Evolutionary conservation across 2,329 filamentous ascomycete species (phyloP).

Genomic region (Domatiomyces globalis): DNA sequence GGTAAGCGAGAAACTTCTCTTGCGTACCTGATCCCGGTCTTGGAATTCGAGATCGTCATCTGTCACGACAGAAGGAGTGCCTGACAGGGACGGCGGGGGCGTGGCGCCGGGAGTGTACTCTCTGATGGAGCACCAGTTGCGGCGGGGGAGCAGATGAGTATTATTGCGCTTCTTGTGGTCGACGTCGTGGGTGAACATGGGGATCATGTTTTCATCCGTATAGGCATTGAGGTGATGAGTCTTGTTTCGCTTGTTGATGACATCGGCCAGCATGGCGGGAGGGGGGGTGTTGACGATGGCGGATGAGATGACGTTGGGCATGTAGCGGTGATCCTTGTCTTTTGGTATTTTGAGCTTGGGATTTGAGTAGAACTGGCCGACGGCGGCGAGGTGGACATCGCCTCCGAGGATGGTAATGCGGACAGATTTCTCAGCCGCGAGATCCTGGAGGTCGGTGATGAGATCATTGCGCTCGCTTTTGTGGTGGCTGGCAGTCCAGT

Average conservation of each 20-base stretch:
- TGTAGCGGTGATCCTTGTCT: conserved; percentile 87
- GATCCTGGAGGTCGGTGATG: conserved; percentile 79
- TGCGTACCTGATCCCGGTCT: conserved; percentile 28
- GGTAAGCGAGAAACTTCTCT: conserved; percentile 48
- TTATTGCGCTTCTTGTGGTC: conserved; percentile 86
- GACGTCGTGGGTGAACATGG: conserved; percentile 77
- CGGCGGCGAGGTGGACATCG: conserved; percentile 81
- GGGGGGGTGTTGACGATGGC: conserved; percentile 89
- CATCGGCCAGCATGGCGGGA: conserved; percentile 73
- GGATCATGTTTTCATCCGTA: conserved; percentile 92
- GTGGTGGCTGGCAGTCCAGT: conserved; percentile 94
- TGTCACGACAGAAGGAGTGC: conserved; percentile 22
- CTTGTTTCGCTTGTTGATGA: conserved; percentile 86
- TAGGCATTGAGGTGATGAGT: conserved; percentile 50
- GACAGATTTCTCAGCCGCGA: conserved; percentile 83
- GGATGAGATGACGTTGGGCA: conserved; percentile 88
- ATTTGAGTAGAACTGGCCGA: conserved; percentile 92
- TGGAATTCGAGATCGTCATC: conserved; percentile 12
- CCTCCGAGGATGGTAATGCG: conserved; percentile 84
- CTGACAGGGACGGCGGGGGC: conserved; percentile 53
- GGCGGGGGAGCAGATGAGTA: conserved; percentile 69
- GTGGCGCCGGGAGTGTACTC: conserved; percentile 67
- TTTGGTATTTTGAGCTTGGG: conserved; percentile 69
- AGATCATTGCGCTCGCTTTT: conserved; percentile 78
- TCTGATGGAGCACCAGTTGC: conserved; percentile 92